Evolutionary conservation across 306 rosid species (phyloP).

Genomic region (Trifolium fragiferum): DNA sequence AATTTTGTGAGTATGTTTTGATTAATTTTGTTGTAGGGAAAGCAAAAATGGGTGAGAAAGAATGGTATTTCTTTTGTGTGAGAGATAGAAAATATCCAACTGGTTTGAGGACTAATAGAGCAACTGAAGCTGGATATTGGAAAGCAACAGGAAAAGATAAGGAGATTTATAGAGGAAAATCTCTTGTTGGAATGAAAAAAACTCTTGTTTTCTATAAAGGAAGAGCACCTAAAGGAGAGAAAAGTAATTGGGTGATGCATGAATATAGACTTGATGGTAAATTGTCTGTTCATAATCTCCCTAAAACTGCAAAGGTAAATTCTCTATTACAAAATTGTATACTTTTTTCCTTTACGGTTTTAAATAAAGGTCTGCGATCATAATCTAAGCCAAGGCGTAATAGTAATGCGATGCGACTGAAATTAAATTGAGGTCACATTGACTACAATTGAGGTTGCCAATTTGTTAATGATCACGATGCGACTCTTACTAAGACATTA

Average conservation of each 20-base stretch:
- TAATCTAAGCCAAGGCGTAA: neutral
- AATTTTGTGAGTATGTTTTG: neutral
- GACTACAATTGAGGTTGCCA: neutral
- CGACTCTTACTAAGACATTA: neutral
- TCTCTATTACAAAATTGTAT: neutral
- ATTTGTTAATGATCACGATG: neutral
- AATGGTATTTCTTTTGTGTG: conserved; percentile 55
- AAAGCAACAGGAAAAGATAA: conserved; percentile 95
- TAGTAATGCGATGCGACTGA: too few species aligned
- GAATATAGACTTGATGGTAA: conserved; percentile 87
- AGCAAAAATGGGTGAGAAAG: conserved; percentile 56
- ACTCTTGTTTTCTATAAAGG: conserved; percentile 92
- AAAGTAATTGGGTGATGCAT: conserved; percentile 89
- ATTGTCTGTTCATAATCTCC: conserved; percentile 70
- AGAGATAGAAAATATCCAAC: conserved; percentile 81
- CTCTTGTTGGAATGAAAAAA: conserved; percentile 92
- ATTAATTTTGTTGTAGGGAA: conserved; percentile 42
- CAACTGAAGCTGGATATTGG: conserved; percentile 94
- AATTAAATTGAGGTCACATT: too few species aligned
- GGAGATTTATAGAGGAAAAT: conserved; percentile 80
- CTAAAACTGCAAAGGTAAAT: conserved; percentile 80
- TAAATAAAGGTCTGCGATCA: neutral
- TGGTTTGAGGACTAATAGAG: conserved; percentile 91
- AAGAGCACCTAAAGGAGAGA: conserved; percentile 95
- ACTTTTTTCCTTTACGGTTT: neutral